Base-by-base conservation (phyloP, 176 grass and related monocot species). In the Oryza meridionalis region DNA sequence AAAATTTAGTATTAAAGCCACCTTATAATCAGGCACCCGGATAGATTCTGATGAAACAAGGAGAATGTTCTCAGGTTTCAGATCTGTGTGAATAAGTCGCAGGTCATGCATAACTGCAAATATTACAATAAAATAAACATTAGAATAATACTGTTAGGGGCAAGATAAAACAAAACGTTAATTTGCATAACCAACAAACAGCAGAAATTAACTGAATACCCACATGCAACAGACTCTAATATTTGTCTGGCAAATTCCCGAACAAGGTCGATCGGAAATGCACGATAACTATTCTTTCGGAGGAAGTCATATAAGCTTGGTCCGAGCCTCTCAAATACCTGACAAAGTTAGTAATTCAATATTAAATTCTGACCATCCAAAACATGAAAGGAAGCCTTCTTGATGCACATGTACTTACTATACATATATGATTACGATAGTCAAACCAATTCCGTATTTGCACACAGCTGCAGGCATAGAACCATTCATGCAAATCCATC, bases 341-440 rank as follows among this genome's bases (percentile, higher is more conserved):
- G 90, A 84, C 66, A 66, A 80, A 47, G 77, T 46, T 40, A 93
- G 83, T 53, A 76, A 86, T 70, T 42, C 29, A 58, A 59, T 44
- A 73, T 82, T 78, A 87, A 51, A 80, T 12, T 64, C 11, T 76
- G 33, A 33, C 27, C 80, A 45, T 79, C 13, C 53, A 42, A 79
- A 87, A 64, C 43, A 76, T 26, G 9, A 76, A 37, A 85, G 79
- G 43, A 53, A 65, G 78, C 51, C 51, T 82, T 84, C 76, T 86
- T 84, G 71, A 89, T 84, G 73, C 88, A 93, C 81, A 88, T 94
- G 83, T 94, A 98, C 93, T 98, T 94, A 98, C 96, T 86, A 98
- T 98, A 93, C 96, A 98, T 86, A 93, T 93, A 93, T 98, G 96
- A 90, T 98, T 95, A 91, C 91, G 93, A 92, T 95, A 98, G 93